Base-by-base conservation (phyloP, 2,329 filamentous ascomycete species). In the Colletotrichum sp. region DNA sequence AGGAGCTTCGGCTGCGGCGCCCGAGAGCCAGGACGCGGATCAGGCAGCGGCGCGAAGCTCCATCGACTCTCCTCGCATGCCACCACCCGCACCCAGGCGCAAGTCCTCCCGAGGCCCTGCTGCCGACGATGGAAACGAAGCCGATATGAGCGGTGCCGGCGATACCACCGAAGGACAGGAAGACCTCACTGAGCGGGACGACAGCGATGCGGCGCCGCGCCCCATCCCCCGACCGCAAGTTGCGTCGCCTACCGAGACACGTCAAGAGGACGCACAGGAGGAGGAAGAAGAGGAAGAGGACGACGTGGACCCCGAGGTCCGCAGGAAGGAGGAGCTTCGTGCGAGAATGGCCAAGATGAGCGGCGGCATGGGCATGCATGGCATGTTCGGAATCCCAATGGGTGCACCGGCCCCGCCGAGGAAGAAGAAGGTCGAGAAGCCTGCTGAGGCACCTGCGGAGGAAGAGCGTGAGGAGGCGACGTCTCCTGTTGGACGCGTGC, bases 281-380 rank as follows among this genome's bases (percentile, higher is more conserved):
- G 91, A 90, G 4, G 91, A 90, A 13, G 91, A 91, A 5, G 92
- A 92, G 16, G 93, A 93, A n/a, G 94, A 94, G 25, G 94, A 95
- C 32, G 95, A 98, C 19, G 88, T 98, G 68, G 96, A 98, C 81
- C 95, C 96, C 1, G 97, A 99, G 83, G 90, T 95, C 27, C 93
- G 92, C 79, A 93, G 96, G 68, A 94, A 94, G 82, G 93, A 98
- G 85, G 96, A 98, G 83, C 89, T 99, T 36, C 92, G 97, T 76
- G 96, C 97, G 77, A 93, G 97, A 80, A 99, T 99, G 95, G 97
- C 97, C 61, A 98, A 98, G 86, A 97, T 99, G 94, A 98, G 96
- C 79, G 96, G 96, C 71, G 96, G 96, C 27, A 98, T 98, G 95
- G 95, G 95, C 63, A 98, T 98, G 94, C 93, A 95, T 82, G 95